Evolutionary conservation across 306 rosid genomes (phyloP), one percentile per base, ranked within the genome.

Genomic region (Cicer chorassanicum): DNA sequence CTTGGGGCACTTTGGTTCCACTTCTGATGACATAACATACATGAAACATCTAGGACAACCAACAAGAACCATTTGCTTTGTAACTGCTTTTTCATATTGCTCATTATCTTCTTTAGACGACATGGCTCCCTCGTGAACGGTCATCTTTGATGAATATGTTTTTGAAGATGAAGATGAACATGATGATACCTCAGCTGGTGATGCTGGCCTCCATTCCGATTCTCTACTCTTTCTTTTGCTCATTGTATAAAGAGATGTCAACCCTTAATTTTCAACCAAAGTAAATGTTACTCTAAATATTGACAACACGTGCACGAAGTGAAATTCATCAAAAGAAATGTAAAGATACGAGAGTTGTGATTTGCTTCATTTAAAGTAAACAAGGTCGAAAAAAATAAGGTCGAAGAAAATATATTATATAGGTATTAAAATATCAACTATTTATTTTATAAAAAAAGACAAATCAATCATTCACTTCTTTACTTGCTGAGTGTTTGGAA

Each of bases 1-100:
- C 46, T 65, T 83, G 5, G 93, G 93, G 56, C 93, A 89, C 73
- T 85, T 86, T 0, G 93, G 76, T 60, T 80, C 72, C 1, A 49
- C 76, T 6, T 81, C 72, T 0, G 91, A 85, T 56, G 84, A 54
- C 91, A 89, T 82, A 11, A 89, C 88, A 18, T 40, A 67, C 68
- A 77, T 67, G 68, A 29, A 77, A 66, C 81, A 68, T 34, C 49
- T 45, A 55, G 82, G 87, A 44, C 94, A 89, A 8, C 93, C 93
- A 13, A 74, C 87, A 2, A 88, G 80, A 70, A 29, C 66, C 89
- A 87, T 84, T 11, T 86, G 34, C 82, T 79, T 13, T 38, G 46
- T 14, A 38, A 62, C 13, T 38, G 46, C 70, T 67, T 64, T 57
- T 78, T 10, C 1, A 15, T 5, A 8, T 16, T 36, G 43, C 8